Base-by-base conservation (phyloP, 1,284 basidiomycete genomes). In the Heterobasidion parviporum region DNA sequence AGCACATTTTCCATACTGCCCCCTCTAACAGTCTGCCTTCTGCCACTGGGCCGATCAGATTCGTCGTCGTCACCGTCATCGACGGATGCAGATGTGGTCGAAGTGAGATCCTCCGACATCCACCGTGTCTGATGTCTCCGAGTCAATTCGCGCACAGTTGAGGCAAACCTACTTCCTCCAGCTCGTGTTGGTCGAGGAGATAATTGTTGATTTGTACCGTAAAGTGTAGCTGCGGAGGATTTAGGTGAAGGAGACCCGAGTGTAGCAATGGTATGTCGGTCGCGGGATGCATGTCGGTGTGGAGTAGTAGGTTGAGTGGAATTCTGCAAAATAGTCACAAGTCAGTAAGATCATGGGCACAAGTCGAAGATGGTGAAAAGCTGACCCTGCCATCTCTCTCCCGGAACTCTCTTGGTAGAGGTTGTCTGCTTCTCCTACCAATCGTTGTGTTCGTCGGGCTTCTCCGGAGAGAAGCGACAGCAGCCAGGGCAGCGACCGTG, bases 1-100 rank as follows among this genome's bases (percentile, higher is more conserved):
- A 86, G 68, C 12, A 79, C 74, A 64, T 79, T 84, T 65, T 89
- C 88, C 9, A 80, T 81, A 64, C 82, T 86, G 1, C 85, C 86
- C 2, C 75, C 77, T 43, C 85, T 70, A 74, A 64, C 49, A 78
- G 61, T 34, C 60, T 61, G 26, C 62, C 65, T 43, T 41, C 45
- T 52, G 48, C 75, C 20, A 55, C 33, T 62, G 18, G 53, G 48
- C 15, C 60, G 67, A 32, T 61, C 66, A 43, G 67, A 63, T 0
- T 60, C 61, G 15, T 61, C 59, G 10, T 68, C 66, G 6, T 69
- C 68, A 3, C 67, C 63, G 32, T 62, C 65, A 41, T 69, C 62
- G n/a, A 64, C 64, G 8, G 64, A 56, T 34, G 62, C 61, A 41
- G 69, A 65, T 1, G 53, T 54, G 6, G 52, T 34, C 1, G 60